These are phyloP conservation scores for Coemansia pectinata DNA, from an alignment of 192 early-diverging fungal genomes.

Conservation along the genomic window DNA sequence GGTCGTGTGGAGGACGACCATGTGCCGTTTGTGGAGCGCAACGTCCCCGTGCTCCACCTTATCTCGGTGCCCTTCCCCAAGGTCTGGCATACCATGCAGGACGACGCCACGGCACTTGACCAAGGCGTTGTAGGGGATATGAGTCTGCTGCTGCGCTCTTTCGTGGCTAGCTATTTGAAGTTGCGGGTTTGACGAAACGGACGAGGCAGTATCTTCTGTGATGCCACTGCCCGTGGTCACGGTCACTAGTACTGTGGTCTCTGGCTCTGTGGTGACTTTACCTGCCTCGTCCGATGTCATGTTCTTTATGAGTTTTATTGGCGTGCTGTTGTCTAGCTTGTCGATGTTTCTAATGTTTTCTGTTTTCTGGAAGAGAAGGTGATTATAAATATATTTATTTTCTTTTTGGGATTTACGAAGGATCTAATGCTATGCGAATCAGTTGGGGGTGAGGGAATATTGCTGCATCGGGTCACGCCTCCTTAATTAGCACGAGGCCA, in stretches of 20 bases:
- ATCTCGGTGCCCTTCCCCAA: constrained; percentile 84
- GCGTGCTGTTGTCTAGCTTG: neutral
- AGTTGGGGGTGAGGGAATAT: neutral
- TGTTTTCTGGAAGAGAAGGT: neutral
- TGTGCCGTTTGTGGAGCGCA: constrained; percentile 74
- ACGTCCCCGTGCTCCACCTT: constrained; percentile 84
- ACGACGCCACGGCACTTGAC: constrained; percentile 73
- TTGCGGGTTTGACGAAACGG: constrained; percentile 57
- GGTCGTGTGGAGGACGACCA: constrained; percentile 82
- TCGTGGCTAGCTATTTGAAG: constrained; percentile 72
- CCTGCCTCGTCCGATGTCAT: constrained; percentile 36
- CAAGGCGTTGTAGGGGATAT: constrained; percentile 68
- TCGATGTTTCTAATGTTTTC: neutral
- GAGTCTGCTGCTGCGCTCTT: constrained; percentile 73
- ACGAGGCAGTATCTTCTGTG: constrained; percentile 10
- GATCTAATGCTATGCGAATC: neutral
- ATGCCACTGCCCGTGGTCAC: neutral
- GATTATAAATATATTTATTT: neutral
- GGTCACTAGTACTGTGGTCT: constrained; percentile 7
- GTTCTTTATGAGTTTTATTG: constrained; percentile 17
- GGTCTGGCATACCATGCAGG: constrained; percentile 82
- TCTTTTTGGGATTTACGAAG: neutral
- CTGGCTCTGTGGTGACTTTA: neutral
- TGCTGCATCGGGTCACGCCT: neutral
- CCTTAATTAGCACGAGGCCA: neutral